Evolutionary conservation across 2,329 filamentous ascomycete genomes (phyloP).

Genomic region (Fusarium sulawesiense): DNA sequence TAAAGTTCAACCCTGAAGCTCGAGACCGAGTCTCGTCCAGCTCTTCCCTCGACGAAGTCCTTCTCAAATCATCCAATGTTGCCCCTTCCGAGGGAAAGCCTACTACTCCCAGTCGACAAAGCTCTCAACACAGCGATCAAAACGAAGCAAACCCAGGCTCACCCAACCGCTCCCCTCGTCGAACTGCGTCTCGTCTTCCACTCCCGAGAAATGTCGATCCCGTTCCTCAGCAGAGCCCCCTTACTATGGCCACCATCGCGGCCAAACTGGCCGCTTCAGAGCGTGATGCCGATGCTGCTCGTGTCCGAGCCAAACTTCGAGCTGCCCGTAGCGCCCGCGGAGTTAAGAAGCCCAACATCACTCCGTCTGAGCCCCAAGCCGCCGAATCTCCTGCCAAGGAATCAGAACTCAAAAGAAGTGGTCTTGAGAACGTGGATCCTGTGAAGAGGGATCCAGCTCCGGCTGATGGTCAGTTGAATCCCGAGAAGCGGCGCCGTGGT

Average conservation of each 20-base stretch:
- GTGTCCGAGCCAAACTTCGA: conserved; percentile 71
- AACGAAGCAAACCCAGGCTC: conserved; percentile 26
- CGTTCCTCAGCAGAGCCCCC: conserved; percentile 63
- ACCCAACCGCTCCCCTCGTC: conserved; percentile 35
- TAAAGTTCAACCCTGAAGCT: conserved; percentile 6
- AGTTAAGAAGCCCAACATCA: conserved; percentile 48
- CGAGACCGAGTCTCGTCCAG: conserved; percentile 46
- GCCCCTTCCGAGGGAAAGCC: conserved; percentile 22
- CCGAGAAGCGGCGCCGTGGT: conserved; percentile 62
- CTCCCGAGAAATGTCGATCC: conserved; percentile 54
- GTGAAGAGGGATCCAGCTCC: conserved; percentile 49
- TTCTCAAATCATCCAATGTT: conserved; percentile 45
- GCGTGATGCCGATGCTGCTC: conserved; percentile 71
- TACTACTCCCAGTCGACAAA: conserved; percentile 34
- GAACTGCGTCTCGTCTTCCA: conserved; percentile 39
- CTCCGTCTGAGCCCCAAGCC: conserved; percentile 32
- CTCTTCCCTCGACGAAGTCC: conserved; percentile 51
- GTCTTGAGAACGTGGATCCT: conserved; percentile 50
- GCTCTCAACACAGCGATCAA: conserved; percentile 31
- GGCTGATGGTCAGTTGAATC: conserved; percentile 41
- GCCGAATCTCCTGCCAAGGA: conserved; percentile 8
- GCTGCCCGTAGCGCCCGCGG: conserved; percentile 59
- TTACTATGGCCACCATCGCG: conserved; percentile 71
- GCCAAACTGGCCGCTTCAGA: conserved; percentile 74
- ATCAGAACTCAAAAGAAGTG: conserved; percentile 14